Evolutionary conservation across 148 eudicot genomes (phyloP).

Genomic region (Cornus florida): DNA sequence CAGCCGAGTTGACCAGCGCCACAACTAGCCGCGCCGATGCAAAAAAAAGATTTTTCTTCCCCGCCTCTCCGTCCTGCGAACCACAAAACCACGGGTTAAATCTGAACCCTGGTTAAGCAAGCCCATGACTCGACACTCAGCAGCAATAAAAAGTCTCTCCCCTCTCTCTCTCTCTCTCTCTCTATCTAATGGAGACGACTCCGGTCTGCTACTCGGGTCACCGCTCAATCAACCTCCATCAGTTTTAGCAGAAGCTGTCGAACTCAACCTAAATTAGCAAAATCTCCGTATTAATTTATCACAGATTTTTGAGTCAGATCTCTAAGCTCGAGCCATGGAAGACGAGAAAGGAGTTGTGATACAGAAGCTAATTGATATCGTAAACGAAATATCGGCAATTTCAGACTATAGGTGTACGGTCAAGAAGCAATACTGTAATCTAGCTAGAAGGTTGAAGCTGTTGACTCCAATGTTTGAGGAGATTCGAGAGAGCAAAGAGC

Average conservation of each 20-base stretch:
- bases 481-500: constrained; percentile 54
- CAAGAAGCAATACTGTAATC: constrained; percentile 73
- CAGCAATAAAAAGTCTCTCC: not conserved
- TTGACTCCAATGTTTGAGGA: constrained; percentile 91
- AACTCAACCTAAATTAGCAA: not conserved
- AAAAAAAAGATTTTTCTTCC: no score
- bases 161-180: constrained; percentile 10
- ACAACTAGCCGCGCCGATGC: no score
- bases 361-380: constrained; percentile 44
- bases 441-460: constrained; percentile 77
- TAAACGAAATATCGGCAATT: constrained; percentile 56
- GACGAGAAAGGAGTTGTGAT: constrained; percentile 49
- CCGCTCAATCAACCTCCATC: constrained; percentile 4
- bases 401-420: constrained; percentile 54
- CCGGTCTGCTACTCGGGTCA: constrained; percentile 21
- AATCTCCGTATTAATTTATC: not conserved
- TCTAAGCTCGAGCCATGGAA: constrained; percentile 32
- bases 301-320: not conserved
- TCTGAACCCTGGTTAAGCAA: not conserved
- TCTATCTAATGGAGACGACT: constrained; percentile 23
- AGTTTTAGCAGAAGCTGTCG: not conserved
- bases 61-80: no score
- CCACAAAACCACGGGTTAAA: no score
- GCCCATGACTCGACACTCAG: not conserved
- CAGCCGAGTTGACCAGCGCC: no score